Evolutionary conservation across 352 stramenopile species (phyloP), one percentile per base, ranked within the genome.

Genomic region (Phytophthora sojae): DNA sequence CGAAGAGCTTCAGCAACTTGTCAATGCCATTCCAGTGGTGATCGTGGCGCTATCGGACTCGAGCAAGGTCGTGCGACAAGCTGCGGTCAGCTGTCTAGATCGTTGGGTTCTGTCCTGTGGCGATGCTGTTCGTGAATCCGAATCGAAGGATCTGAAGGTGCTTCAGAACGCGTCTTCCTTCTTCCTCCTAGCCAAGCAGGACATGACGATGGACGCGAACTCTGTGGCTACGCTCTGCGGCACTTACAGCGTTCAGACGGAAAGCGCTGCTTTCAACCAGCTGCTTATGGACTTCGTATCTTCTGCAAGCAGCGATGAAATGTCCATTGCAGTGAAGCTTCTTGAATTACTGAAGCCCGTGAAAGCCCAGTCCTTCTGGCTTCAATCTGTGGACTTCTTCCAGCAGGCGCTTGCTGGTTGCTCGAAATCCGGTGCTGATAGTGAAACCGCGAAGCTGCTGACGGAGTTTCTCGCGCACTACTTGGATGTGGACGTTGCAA

Each of bases 131-230:
- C 50, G 63, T 12, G 63, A 61, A 15, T 71, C 68, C 0, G 69
- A 57, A 17, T 75, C 68, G 35, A 19, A 60, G 17, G 61, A 81
- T 8, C 44, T 89, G 26, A 76, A 81, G 39, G 59, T 73, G 19
- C 69, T 79, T 11, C 61, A 73, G 5, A 73, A 77, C 21, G 77
- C 83, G 1, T 71, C 71, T 3, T 29, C 56, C 4, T 88, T 82
- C n/a, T 71, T 96, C 2, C 17, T 94, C 11, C 57, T 86, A 12
- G 83, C 83, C 15, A 91, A 91, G 56, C 71, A 89, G 37, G 89
- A 96, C 58, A 90, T 96, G 32, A 6, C 82, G 25, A 94, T 95
- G 86, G 89, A 96, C 69, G 66, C 64, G 7, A 76, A 76, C 52
- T 88, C 89, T 5, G 69, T 94, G 2, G 30, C 71, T 37, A 76